Percentiles rank a stretch among this genome's conserved stretches.
phyloP scores from a whole-genome alignment of 2,329 filamentous ascomycete genomes.

The Emmonsiellopsis sp. region DNA sequence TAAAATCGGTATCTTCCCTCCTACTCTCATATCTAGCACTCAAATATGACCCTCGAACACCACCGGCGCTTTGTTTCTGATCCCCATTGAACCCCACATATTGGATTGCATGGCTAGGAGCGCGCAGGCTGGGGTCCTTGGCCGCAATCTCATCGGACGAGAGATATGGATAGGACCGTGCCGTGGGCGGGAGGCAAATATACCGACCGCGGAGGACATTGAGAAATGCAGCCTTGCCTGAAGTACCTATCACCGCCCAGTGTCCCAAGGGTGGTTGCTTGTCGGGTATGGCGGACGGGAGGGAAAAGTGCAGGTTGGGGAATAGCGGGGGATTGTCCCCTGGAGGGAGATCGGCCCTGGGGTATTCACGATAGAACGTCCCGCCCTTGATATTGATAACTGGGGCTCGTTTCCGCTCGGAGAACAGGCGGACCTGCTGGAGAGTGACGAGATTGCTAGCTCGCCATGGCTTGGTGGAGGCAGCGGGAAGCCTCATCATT shows the following conservation, averaged over 20 bases:
- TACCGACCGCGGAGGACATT: constrained; percentile 68
- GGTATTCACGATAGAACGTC: constrained; percentile 75
- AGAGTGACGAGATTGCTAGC: background rate
- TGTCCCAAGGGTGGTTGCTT: constrained; percentile 40
- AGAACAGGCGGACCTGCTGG: background rate
- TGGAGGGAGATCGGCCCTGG: constrained; percentile 39
- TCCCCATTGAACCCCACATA: constrained; percentile 88
- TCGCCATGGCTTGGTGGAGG: background rate
- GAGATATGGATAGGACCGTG: constrained; percentile 71
- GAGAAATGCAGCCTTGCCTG: constrained; percentile 74
- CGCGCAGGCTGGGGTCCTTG: constrained; percentile 44
- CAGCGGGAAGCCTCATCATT: background rate
- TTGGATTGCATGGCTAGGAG: constrained; percentile 61
- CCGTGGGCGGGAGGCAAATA: constrained; percentile 64
- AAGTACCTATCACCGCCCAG: constrained; percentile 77
- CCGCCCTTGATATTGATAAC: constrained; percentile 66
- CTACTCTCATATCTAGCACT: constrained; percentile 85
- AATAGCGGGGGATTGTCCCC: constrained; percentile 65
- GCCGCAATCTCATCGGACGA: constrained; percentile 50
- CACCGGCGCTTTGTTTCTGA: constrained; percentile 41
- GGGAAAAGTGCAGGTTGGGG: constrained; percentile 56
- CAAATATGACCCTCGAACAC: constrained; percentile 63
- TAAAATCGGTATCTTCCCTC: constrained; percentile 80
- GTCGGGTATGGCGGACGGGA: constrained; percentile 44
- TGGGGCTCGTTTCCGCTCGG: constrained; percentile 28